phyloP scores from a whole-genome alignment of 2,329 filamentous ascomycete genomes.

The Xylaria arbuscula region DNA sequence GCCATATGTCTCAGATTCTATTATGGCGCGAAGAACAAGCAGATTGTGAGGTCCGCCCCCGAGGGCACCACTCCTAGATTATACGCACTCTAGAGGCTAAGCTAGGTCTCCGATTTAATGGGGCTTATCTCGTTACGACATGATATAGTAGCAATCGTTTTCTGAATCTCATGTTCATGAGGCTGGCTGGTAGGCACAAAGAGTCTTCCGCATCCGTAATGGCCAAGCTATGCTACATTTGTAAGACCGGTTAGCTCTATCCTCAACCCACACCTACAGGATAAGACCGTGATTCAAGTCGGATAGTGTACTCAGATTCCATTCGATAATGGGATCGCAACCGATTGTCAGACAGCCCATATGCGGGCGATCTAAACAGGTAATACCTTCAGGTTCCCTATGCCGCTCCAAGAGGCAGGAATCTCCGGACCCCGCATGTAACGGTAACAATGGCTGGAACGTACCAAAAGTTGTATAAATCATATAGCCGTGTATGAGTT shows the following conservation, averaged over 20 bases:
- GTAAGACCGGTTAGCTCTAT: neutral
- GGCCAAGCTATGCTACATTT: neutral
- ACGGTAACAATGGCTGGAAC: neutral
- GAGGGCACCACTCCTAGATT: conserved; percentile 52
- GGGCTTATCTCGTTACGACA: neutral
- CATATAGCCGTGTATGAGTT: conserved; percentile 3
- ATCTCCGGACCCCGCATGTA: conserved; percentile 25
- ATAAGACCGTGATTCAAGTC: neutral
- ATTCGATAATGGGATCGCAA: neutral
- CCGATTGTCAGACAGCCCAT: neutral
- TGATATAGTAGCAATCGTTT: neutral
- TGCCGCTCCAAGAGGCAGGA: neutral
- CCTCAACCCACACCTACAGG: neutral
- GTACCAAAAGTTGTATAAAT: neutral
- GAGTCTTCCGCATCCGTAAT: neutral
- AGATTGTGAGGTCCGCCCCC: conserved; percentile 49
- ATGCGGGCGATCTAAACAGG: neutral
- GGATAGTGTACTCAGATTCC: neutral
- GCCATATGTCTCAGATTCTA: conserved; percentile 60
- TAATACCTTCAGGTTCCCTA: no score
- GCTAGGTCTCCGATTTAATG: neutral
- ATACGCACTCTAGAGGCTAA: conserved; percentile 51
- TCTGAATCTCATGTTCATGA: neutral
- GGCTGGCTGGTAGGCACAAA: conserved; percentile 4
- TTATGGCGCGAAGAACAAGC: conserved; percentile 62